phyloP scores from a whole-genome alignment of 129 eudicot genomes.

The Lactuca sativa region DNA sequence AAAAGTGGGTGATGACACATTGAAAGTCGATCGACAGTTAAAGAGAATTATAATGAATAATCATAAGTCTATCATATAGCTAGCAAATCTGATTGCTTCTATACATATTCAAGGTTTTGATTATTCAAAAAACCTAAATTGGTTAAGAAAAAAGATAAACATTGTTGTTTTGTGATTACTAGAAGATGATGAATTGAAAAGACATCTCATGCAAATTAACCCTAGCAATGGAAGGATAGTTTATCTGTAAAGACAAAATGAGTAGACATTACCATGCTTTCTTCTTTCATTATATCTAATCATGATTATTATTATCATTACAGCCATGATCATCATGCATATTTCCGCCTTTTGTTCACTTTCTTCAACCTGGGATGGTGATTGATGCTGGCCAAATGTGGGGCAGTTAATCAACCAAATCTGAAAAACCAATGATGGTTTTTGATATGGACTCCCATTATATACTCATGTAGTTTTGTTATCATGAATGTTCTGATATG shows the following conservation, averaged over 20 bases:
- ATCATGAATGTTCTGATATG: conserved; percentile 31
- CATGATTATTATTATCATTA: conserved; percentile 34
- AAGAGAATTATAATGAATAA: neutral
- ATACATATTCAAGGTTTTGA: neutral
- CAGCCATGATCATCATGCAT: conserved; percentile 37
- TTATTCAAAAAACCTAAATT: neutral
- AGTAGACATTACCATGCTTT: conserved; percentile 42
- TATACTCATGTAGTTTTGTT: conserved; percentile 34
- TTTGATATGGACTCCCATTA: conserved; percentile 37
- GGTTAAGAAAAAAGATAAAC: conserved; percentile 7
- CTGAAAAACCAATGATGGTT: conserved; percentile 34
- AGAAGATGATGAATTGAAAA: conserved; percentile 21
- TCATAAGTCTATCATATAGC: neutral
- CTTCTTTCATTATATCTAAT: conserved; percentile 39
- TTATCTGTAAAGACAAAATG: conserved; percentile 36
- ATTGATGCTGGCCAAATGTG: conserved; percentile 39
- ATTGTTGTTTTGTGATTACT: conserved; percentile 21
- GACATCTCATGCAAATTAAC: conserved; percentile 32
- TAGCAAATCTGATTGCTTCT: neutral
- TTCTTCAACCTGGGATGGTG: conserved; percentile 34
- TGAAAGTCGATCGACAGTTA: neutral
- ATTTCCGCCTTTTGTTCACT: conserved; percentile 23
- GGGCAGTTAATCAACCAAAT: conserved; percentile 36
- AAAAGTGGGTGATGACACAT: neutral
- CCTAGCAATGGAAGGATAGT: conserved; percentile 26